Conservation (phyloP, 805 yeast species). For the Candida vartiovaarae region DNA sequence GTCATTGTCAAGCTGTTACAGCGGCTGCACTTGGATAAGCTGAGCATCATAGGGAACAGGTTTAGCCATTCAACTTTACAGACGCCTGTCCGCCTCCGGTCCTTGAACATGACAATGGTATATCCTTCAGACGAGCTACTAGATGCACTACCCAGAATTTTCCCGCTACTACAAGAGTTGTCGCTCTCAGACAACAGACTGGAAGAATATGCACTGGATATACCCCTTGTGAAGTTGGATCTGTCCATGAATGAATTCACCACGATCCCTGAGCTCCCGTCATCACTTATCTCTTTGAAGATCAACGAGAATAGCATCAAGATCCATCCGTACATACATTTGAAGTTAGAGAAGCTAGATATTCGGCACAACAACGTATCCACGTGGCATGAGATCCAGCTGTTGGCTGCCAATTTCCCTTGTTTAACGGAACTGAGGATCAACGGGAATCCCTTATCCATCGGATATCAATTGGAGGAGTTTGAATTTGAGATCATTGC, state of each 20-base stretch:
- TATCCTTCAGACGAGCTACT: slow-evolving; percentile 6
- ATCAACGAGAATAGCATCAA: slow-evolving; percentile 10
- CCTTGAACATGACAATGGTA: slow-evolving; percentile 22
- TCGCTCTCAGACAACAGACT: slow-evolving; percentile 23
- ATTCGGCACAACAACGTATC: slow-evolving; percentile 42
- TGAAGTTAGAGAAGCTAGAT: slow-evolving; percentile 33
- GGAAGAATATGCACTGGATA: slow-evolving; percentile 1
- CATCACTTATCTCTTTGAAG: slow-evolving; percentile 5
- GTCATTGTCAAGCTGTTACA: slow-evolving; percentile 32
- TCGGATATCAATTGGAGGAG: slow-evolving; percentile 16
- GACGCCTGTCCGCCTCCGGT: not conserved
- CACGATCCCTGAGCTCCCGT: slow-evolving; percentile 2
- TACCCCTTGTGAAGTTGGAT: slow-evolving; percentile 5
- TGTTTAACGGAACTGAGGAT: slow-evolving; percentile 40
- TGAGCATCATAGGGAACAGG: slow-evolving; percentile 52
- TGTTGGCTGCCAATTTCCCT: slow-evolving; percentile 31
- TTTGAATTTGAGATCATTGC: slow-evolving; percentile 36
- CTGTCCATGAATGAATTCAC: slow-evolving; percentile 13
- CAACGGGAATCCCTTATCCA: slow-evolving; percentile 44
- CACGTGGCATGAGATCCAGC: slow-evolving; percentile 45
- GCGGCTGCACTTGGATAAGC: slow-evolving; percentile 28
- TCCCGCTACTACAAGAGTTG: slow-evolving; percentile 31
- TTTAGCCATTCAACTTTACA: slow-evolving; percentile 17
- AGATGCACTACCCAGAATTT: slow-evolving; percentile 14
- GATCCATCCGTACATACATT: slow-evolving; percentile 21